Evolutionary conservation across 805 yeast genomes (phyloP).

Genomic region (Lipomyces sp.): DNA sequence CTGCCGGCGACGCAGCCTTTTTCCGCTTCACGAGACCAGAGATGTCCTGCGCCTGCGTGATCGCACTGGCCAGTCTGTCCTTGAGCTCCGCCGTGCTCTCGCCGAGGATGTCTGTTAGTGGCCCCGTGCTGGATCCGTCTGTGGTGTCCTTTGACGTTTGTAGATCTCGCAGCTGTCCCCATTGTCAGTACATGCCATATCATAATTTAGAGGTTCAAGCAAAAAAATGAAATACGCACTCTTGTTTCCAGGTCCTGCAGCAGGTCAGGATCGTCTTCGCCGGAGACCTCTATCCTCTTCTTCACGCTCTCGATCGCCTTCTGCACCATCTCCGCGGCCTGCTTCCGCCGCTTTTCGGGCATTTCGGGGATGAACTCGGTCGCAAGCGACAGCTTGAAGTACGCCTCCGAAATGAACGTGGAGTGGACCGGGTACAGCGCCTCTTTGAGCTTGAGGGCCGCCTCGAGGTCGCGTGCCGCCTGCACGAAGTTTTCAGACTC

Average conservation of each 20-base stretch:
- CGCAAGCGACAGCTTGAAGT: conserved; percentile 76
- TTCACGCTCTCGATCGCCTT: conserved; percentile 52
- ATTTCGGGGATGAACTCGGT: conserved; percentile 64
- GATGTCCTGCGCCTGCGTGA: conserved; percentile 24
- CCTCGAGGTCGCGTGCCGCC: conserved; percentile 65
- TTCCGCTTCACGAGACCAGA: conserved; percentile 24
- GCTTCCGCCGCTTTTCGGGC: conserved; percentile 39
- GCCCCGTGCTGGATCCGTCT: background rate
- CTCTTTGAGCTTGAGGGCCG: conserved; percentile 54
- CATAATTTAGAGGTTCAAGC: too few relatives aligned
- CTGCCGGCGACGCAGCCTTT: conserved; percentile 4
- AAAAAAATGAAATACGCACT: conserved; percentile 33
- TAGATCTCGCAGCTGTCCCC: conserved; percentile 10
- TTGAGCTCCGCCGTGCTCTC: conserved; percentile 7
- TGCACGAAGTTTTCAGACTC: conserved; percentile 86
- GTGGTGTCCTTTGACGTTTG: background rate
- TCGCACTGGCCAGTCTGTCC: conserved; percentile 9
- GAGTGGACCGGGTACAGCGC: conserved; percentile 46
- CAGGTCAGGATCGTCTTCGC: conserved; percentile 41
- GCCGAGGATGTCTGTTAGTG: conserved; percentile 4
- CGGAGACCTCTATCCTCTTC: conserved; percentile 40
- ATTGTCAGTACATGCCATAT: too few relatives aligned
- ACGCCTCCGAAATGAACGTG: conserved; percentile 68
- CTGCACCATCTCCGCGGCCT: conserved; percentile 54
- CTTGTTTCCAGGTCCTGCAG: conserved; percentile 38